These are phyloP conservation scores for Sugiyamaella japonica DNA, from an alignment of 1,139 yeast species.

Conservation along the genomic window DNA sequence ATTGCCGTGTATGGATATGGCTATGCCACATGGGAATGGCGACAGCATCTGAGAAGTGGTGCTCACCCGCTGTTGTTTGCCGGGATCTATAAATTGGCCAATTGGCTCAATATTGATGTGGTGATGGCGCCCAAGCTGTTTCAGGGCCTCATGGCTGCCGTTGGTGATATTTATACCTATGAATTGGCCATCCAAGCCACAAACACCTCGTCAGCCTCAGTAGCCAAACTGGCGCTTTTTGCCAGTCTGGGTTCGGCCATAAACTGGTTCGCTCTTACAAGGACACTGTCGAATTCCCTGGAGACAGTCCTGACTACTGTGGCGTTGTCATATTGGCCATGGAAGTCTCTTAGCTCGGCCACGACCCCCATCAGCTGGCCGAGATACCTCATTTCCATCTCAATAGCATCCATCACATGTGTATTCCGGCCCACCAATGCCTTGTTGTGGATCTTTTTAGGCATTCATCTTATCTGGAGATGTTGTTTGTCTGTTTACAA, in stretches of 20 bases:
- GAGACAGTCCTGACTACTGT: constrained; percentile 72
- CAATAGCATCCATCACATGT: constrained; percentile 35
- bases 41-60: constrained; percentile 67
- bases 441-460: constrained; percentile 68
- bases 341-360: constrained; percentile 40
- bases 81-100: constrained; percentile 40
- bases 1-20: constrained; percentile 73
- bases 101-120: constrained; percentile 32
- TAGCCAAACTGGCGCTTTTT: constrained; percentile 45
- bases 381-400: constrained; percentile 28
- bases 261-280: constrained; percentile 75
- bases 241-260: constrained; percentile 71
- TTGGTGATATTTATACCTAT: constrained; percentile 66
- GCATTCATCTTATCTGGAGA: constrained; percentile 41
- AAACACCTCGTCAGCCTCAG: background rate
- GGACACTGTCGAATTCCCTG: constrained; percentile 84
- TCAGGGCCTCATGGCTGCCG: constrained; percentile 69
- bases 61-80: constrained; percentile 76
- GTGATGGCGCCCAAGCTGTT: constrained; percentile 58
- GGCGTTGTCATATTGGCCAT: constrained; percentile 77
- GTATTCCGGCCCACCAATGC: constrained; percentile 83
- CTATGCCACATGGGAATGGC: constrained; percentile 94
- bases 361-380: constrained; percentile 12
- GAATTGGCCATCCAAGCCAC: constrained; percentile 43
- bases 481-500: background rate